Evolutionary conservation across 345 rosid genomes (phyloP), one percentile per base, ranked within the genome.

Genomic region (Cardiospermum halicacabum): DNA sequence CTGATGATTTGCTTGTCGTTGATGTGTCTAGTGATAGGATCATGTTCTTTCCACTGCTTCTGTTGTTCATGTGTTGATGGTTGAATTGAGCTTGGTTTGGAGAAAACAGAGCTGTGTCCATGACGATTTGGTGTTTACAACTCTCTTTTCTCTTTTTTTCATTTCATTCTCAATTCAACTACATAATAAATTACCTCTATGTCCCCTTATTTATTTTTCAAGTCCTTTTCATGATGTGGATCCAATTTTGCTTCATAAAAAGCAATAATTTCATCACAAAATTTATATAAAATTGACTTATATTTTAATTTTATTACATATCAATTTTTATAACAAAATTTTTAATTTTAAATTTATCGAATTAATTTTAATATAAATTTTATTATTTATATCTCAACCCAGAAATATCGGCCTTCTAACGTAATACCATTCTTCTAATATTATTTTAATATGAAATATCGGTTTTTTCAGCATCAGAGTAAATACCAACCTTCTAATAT

Each of bases 1-100:
- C 87, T 16, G 84, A 78, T 24, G 89, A 80, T 1, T 77, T 77
- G 75, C 84, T 82, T 0, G 79, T 84, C 1, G 87, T 68, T 6
- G 89, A 3, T 74, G 77, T 0, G 67, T 71, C 45, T 61, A 78
- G 27, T 70, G 64, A 9, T 59, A 12, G 45, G 53, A 65, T 24
- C 82, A 79, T 79, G 76, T 79, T n/a, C 25, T 57, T 79, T 63
- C 64, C 75, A 76, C 68, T 71, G 37, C 59, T 53, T n/a, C n/a
- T n/a, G n/a, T n/a, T n/a, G n/a, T n/a, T n/a, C n/a, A n/a, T n/a
- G n/a, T n/a, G n/a, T 56, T 26, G 77, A 21, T 56, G 67, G 39
- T 69, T 68, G 63, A 42, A 50, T 31, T 53, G 63, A 22, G 36
- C 60, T 36, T 66, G 34, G 58, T 68, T 70, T 39, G 53, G 70